These are phyloP conservation scores for Myrmaecium sp. DNA, from an alignment of 2,329 filamentous ascomycete species.

Conservation along the genomic window DNA sequence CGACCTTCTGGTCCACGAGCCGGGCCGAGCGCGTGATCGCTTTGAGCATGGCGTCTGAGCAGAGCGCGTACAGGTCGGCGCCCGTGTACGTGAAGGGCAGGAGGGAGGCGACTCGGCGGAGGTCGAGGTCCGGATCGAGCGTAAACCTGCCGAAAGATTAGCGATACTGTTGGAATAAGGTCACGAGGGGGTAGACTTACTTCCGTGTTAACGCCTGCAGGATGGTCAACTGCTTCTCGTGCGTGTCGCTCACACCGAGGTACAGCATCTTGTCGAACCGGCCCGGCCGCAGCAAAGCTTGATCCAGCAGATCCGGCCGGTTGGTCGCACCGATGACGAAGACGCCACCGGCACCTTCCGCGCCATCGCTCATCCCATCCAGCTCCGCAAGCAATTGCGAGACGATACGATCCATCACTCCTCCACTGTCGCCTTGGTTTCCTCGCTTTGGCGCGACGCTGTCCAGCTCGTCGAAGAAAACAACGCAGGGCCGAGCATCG, in stretches of 20 bases:
- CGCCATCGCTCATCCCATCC: conserved; percentile 92
- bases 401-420: conserved; percentile 96
- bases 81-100: conserved; percentile 95
- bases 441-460: conserved; percentile 91
- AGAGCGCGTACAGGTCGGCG: conserved; percentile 91
- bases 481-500: conserved; percentile 72
- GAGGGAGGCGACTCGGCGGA: conserved; percentile 53
- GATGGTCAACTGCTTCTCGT: conserved; percentile 90
- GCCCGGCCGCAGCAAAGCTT: conserved; percentile 73
- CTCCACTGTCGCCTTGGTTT: conserved; percentile 91
- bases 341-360: conserved; percentile 61
- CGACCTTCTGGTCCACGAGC: conserved; percentile 69
- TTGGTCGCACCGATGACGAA: conserved; percentile 97
- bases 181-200: conserved; percentile 34
- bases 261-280: conserved; percentile 98
- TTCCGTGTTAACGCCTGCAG: conserved; percentile 88
- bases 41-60: conserved; percentile 97
- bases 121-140: conserved; percentile 61
- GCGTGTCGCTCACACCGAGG: conserved; percentile 86
- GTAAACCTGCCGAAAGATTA: conserved; percentile 51
- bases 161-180: too few relatives aligned
- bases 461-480: conserved; percentile 88
- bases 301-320: conserved; percentile 79
- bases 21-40: conserved; percentile 83
- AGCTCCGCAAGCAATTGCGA: conserved; percentile 87